These are phyloP conservation scores for Physaria fendleri DNA, from an alignment of 345 rosid genomes.

Conservation along the genomic window DNA sequence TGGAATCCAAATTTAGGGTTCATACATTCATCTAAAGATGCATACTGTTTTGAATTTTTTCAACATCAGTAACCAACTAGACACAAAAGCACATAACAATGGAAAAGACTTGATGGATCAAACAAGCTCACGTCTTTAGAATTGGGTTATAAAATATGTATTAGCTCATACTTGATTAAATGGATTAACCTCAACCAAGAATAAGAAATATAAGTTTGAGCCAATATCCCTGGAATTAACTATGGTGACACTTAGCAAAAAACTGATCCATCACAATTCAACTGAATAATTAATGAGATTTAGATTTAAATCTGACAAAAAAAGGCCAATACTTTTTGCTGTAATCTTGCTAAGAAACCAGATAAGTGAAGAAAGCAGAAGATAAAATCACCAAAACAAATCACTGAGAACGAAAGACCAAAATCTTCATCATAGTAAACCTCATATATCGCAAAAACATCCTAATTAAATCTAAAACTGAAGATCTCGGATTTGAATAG, in stretches of 20 bases:
- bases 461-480: background rate
- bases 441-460: background rate
- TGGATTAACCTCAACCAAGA: background rate
- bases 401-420: background rate
- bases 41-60: background rate
- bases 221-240: background rate
- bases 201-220: background rate
- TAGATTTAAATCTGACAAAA: background rate
- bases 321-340: background rate
- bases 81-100: conserved; percentile 14
- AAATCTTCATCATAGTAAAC: background rate
- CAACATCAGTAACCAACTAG: background rate
- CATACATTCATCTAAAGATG: conserved; percentile 21
- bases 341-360: no score
- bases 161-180: background rate
- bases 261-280: conserved; percentile 12
- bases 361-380: conserved; percentile 3
- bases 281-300: background rate
- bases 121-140: background rate
- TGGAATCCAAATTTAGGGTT: conserved; percentile 12
- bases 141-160: conserved; percentile 20
- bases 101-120: background rate
- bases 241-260: background rate
- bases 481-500: conserved; percentile 13
- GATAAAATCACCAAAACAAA: background rate